Evolutionary conservation across 2,329 filamentous ascomycete genomes (phyloP).

Genomic region (Colletotrichum sp.): DNA sequence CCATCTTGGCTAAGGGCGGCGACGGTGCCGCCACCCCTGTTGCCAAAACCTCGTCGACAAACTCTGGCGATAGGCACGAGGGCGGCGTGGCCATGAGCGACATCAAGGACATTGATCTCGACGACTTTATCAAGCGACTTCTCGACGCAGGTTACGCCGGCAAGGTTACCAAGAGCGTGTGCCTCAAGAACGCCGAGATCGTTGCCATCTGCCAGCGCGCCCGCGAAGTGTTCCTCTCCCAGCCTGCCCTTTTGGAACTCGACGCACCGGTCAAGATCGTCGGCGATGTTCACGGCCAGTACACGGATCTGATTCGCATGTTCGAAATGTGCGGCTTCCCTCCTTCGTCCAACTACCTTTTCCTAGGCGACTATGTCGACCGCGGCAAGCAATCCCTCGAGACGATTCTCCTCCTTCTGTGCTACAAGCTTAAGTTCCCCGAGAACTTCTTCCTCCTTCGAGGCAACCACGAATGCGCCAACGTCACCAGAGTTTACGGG

Average conservation of each 20-base stretch:
- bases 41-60: slow-evolving; percentile 35
- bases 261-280: slow-evolving; percentile 97
- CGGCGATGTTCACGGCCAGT: slow-evolving; percentile 95
- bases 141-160: slow-evolving; percentile 94
- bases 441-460: slow-evolving; percentile 97
- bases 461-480: slow-evolving; percentile 96
- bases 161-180: slow-evolving; percentile 97
- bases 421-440: slow-evolving; percentile 96
- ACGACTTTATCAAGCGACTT: slow-evolving; percentile 95
- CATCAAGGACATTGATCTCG: slow-evolving; percentile 90
- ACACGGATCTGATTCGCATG: slow-evolving; percentile 93
- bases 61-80: slow-evolving; percentile 47
- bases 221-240: slow-evolving; percentile 86
- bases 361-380: slow-evolving; percentile 95
- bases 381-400: slow-evolving; percentile 95
- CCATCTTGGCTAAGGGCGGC: slow-evolving; percentile 81
- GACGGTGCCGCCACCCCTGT: slow-evolving; percentile 74
- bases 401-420: slow-evolving; percentile 89
- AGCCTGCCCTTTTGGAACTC: slow-evolving; percentile 90
- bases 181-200: slow-evolving; percentile 97
- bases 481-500: slow-evolving; percentile 93
- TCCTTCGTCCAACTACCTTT: slow-evolving; percentile 89
- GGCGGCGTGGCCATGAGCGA: slow-evolving; percentile 81
- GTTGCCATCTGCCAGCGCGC: slow-evolving; percentile 90
- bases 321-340: slow-evolving; percentile 99